Conservation (phyloP, 2,329 filamentous ascomycete genomes). For the Parastagonospora avenae region DNA sequence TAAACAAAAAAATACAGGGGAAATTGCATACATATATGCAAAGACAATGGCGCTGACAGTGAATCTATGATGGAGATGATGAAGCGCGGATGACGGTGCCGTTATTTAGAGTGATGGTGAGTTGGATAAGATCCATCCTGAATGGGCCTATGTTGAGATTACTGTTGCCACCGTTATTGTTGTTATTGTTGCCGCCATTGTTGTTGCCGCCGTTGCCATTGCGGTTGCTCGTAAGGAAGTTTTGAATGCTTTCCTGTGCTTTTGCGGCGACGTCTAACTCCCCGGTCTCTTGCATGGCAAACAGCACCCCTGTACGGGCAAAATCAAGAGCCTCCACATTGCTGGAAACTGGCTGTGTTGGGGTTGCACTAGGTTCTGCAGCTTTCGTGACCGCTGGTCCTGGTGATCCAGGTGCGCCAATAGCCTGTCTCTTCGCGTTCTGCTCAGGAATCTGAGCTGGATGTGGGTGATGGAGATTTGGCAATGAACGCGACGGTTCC, state of each 20-base stretch:
- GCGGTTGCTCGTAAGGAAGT: constrained; percentile 40
- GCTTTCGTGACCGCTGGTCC: constrained; percentile 14
- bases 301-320: constrained; percentile 52
- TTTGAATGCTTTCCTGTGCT: constrained; percentile 52
- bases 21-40: background rate
- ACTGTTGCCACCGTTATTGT: constrained; percentile 26
- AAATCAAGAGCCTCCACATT: constrained; percentile 50
- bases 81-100: constrained; percentile 37
- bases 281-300: constrained; percentile 50
- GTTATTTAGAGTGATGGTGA: constrained; percentile 40
- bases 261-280: constrained; percentile 47
- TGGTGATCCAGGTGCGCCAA: constrained; percentile 39
- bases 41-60: background rate
- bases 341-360: constrained; percentile 41
- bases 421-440: constrained; percentile 29
- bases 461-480: constrained; percentile 31
- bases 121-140: constrained; percentile 36
- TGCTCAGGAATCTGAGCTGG: constrained; percentile 11
- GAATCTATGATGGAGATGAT: constrained; percentile 2
- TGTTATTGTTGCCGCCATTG: constrained; percentile 18
- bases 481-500: constrained; percentile 28
- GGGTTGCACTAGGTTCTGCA: constrained; percentile 10
- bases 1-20: constrained; percentile 1
- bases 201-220: constrained; percentile 29
- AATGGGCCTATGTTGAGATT: constrained; percentile 38